Base-by-base conservation (phyloP, 345 rosid genomes). In the Gossypioides kirkii region DNA sequence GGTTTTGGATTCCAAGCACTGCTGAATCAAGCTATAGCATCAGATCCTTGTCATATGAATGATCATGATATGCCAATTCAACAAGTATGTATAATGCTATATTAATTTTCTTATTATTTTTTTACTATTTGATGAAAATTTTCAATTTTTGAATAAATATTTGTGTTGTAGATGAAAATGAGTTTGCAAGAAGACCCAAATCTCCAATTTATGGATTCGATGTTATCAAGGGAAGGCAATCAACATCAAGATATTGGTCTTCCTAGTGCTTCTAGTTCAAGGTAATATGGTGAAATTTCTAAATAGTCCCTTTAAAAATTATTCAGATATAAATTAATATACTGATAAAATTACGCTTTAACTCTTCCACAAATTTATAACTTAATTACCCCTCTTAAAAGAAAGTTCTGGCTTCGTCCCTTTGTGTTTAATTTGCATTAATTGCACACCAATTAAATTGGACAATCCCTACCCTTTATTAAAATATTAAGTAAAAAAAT, bases 121-220 rank as follows among this genome's bases (percentile, higher is more conserved):
- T 13, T 46, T 46, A 32, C 38, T n/a, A n/a, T n/a, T n/a, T n/a
- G n/a, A n/a, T n/a, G n/a, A n/a, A n/a, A n/a, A n/a, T n/a, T n/a
- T n/a, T n/a, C n/a, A n/a, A n/a, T n/a, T n/a, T n/a, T n/a, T n/a
- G 12, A 46, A 46, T 46, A 46, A 41, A 42, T 42, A 11, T 41
- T 10, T 2, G 1, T 14, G 12, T 3, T 47, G 7, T 1, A 67
- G 71, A 68, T 58, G 58, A 68, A 49, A 49, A 17, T 16, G 38
- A 68, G 7, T 68, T 16, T 22, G 58, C 71, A 49, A 68, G 70
- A 65, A 43, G 43, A 26, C 18, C 46, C 77, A 70, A 58, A 68
- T 26, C 71, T 26, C 14, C 54, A 28, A 41, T 68, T 43, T 2
- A 13, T 61, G 8, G 26, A 23, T 14, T 50, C 60, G 49, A 22